phyloP scores from a whole-genome alignment of 345 rosid species.

The Cochlearia excelsa region DNA sequence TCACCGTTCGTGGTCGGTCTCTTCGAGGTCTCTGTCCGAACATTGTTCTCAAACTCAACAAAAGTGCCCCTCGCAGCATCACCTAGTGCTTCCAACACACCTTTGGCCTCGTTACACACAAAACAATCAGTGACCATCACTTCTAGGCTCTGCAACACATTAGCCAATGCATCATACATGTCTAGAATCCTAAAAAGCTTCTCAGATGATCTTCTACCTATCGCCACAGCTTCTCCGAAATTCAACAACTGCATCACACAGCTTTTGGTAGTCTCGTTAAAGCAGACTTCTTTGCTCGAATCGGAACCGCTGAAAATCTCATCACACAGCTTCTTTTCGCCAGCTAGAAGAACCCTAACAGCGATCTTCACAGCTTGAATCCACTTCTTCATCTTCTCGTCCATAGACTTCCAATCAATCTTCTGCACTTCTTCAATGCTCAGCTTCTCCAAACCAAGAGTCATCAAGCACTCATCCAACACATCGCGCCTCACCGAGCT shows the following conservation, averaged over 20 bases:
- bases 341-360: conserved; percentile 64
- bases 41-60: conserved; percentile 83
- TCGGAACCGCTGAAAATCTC: conserved; percentile 62
- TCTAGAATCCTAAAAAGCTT: conserved; percentile 92
- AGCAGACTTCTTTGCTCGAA: conserved; percentile 63
- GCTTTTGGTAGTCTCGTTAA: conserved; percentile 80
- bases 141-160: conserved; percentile 54
- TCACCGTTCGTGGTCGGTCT: conserved; percentile 81
- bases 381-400: conserved; percentile 99
- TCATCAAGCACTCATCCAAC: conserved; percentile 73
- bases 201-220: conserved; percentile 79
- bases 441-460: conserved; percentile 81
- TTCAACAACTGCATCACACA: conserved; percentile 84
- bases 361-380: conserved; percentile 75
- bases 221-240: conserved; percentile 88
- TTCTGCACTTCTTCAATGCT: conserved; percentile 95
- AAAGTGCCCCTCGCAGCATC: conserved; percentile 85
- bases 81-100: conserved; percentile 60
- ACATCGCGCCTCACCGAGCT: conserved; percentile 72
- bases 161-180: conserved; percentile 80
- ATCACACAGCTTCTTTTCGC: conserved; percentile 81
- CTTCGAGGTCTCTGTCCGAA: conserved; percentile 65
- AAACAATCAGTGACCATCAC: conserved; percentile 58
- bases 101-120: conserved; percentile 59
- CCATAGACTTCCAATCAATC: conserved; percentile 85